A percentile compares a stretch with the other conserved stretches of the same genome.
phyloP scores from a whole-genome alignment of 306 rosid genomes.

The Pachyrhizus erosus region DNA sequence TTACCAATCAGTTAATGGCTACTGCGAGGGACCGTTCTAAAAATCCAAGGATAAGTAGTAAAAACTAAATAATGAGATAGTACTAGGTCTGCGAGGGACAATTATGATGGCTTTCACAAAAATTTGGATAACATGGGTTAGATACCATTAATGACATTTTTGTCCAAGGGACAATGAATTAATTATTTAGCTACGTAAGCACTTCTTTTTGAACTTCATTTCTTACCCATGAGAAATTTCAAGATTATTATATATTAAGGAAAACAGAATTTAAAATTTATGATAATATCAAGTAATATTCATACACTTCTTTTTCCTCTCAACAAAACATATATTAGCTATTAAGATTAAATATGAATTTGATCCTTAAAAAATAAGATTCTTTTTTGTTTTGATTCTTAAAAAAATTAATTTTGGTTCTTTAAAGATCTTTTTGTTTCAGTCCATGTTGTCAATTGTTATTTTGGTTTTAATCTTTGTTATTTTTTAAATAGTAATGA shows the following conservation, averaged over 20 bases:
- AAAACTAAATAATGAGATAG: not conserved
- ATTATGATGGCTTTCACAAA: conserved; percentile 12
- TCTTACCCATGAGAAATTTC: not conserved
- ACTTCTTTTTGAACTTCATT: conserved; percentile 4
- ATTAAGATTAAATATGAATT: too few relatives aligned
- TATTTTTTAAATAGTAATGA: too few relatives aligned
- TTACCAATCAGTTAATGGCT: not conserved
- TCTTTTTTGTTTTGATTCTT: too few relatives aligned
- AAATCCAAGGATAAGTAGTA: not conserved
- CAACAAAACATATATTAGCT: not conserved
- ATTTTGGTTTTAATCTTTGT: too few relatives aligned
- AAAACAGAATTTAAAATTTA: not conserved
- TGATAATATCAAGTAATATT: not conserved
- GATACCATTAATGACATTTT: not conserved
- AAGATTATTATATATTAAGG: conserved; percentile 7
- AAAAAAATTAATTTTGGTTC: too few relatives aligned
- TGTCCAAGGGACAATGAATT: not conserved
- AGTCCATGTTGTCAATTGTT: too few relatives aligned
- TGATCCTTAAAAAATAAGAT: too few relatives aligned
- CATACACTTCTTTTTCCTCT: not conserved
- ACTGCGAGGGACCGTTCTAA: not conserved
- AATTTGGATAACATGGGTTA: not conserved
- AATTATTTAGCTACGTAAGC: conserved; percentile 49
- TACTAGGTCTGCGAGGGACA: conserved; percentile 12
- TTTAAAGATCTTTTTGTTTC: too few relatives aligned